Conservation (phyloP, 2,329 filamentous ascomycete genomes). For the Xylaria sp. region DNA sequence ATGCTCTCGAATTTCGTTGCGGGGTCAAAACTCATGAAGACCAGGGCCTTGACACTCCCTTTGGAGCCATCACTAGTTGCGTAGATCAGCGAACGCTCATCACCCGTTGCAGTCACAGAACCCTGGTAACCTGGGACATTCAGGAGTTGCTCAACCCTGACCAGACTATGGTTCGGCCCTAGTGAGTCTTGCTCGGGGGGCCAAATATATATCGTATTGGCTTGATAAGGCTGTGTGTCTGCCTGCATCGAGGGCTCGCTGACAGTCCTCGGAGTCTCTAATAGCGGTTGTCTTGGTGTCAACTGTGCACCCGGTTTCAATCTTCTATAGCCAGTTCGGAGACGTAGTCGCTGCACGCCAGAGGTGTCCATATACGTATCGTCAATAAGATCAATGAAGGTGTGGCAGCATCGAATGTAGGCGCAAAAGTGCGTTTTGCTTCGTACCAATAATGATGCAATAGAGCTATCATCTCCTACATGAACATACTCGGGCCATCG, state of each 20-base stretch:
- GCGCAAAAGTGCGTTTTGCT: slow-evolving; percentile 64
- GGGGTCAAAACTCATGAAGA: slow-evolving; percentile 48
- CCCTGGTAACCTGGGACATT: slow-evolving; percentile 39
- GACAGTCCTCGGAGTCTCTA: not conserved
- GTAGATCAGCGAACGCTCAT: slow-evolving; percentile 47
- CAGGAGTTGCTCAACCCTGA: slow-evolving; percentile 40
- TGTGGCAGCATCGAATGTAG: slow-evolving; percentile 63
- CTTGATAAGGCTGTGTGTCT: slow-evolving; percentile 31
- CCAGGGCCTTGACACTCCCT: slow-evolving; percentile 39
- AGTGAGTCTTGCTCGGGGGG: slow-evolving; percentile 38
- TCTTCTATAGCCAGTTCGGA: slow-evolving; percentile 61
- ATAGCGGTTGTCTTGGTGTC: not conserved
- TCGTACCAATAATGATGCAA: slow-evolving; percentile 58
- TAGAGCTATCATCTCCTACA: slow-evolving; percentile 56
- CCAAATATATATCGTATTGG: slow-evolving; percentile 44
- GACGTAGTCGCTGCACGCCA: slow-evolving; percentile 54
- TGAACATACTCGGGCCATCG: slow-evolving; percentile 59
- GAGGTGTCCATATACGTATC: slow-evolving; percentile 53
- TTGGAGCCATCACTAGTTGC: slow-evolving; percentile 38
- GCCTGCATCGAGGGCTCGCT: slow-evolving; percentile 15
- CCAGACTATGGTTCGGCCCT: slow-evolving; percentile 27
- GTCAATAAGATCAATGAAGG: slow-evolving; percentile 70
- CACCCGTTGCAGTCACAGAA: slow-evolving; percentile 39
- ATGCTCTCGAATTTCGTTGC: slow-evolving; percentile 41
- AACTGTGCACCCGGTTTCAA: slow-evolving; percentile 42